Evolutionary conservation across 768 basidiomycete species (phyloP), one percentile per base, ranked within the genome.

Genomic region (Amanita exitialis): DNA sequence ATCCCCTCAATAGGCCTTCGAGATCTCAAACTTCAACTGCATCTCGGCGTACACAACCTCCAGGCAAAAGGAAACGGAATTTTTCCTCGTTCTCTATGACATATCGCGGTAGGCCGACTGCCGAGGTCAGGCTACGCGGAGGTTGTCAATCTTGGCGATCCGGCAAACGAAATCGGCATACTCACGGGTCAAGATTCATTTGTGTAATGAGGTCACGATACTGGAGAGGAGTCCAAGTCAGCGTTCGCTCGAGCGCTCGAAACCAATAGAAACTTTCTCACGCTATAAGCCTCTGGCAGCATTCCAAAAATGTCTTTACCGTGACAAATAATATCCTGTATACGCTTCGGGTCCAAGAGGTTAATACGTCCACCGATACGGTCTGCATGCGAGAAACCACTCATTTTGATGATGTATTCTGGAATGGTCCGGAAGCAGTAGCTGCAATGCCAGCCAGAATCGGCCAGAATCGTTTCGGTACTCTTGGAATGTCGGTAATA

Each of bases 371-470:
- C 76, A 30, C 73, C 77, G 27, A 82, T 74, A 34, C 80, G 76
- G 56, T 82, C 80, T 7, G 77, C 71, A 64, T 82, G 82, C 6
- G 78, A 80, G 64, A 76, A 82, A 4, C 75, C 78, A 53, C 61
- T 63, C 78, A 81, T 80, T 65, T 82, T 82, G 58, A 73, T 67
- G 23, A 71, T 64, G 55, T 79, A 82, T 60, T 84, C 80, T 6
- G 70, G 62, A 44, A 83, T 67, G 10, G 75, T 73, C 39, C 75
- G 68, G 71, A 82, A 84, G 63, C 81, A 83, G 65, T 77, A 83
- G 51, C 77, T 78, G 65, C 80, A 82, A 57, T 83, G 80, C 80
- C 80, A 83, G 1, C 80, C 82, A n/a, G 79, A 66, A 60, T 83
- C 79, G 18, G 78, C 76, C 32, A 83, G 73, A 7, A 76, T 63